These are phyloP conservation scores for Perkinsus marinus DNA, from an alignment of 169 alveolate species.

Conservation along the genomic window DNA sequence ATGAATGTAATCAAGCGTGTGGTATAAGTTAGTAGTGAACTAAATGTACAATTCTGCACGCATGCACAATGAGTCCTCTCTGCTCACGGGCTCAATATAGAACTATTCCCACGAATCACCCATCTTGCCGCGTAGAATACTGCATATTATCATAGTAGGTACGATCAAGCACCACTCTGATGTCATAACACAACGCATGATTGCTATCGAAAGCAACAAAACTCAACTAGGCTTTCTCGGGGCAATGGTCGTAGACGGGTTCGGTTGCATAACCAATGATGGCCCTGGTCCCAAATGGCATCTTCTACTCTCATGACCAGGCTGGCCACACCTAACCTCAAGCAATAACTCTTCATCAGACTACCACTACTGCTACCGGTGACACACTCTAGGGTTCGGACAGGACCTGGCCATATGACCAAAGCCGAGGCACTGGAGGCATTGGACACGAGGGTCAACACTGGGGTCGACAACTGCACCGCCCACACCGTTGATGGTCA, in stretches of 20 bases:
- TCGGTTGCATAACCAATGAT: background rate
- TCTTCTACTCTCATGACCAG: background rate
- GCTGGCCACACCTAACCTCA: background rate
- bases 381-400: background rate
- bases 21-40: too few relatives aligned
- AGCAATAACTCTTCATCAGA: background rate
- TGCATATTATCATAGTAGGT: too few relatives aligned
- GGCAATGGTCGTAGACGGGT: background rate
- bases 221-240: too few relatives aligned
- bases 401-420: background rate
- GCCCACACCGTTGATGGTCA: background rate
- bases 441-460: background rate
- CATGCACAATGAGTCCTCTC: too few relatives aligned
- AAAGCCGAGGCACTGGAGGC: background rate
- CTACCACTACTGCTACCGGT: background rate
- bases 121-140: too few relatives aligned
- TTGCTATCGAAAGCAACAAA: too few relatives aligned
- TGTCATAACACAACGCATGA: too few relatives aligned
- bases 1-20: too few relatives aligned
- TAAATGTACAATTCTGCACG: too few relatives aligned
- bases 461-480: background rate
- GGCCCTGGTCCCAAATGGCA: background rate
- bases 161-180: too few relatives aligned
- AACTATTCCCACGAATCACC: too few relatives aligned
- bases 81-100: too few relatives aligned